Percentiles rank a stretch among this genome's conserved stretches.
These are phyloP conservation scores for Mimosa pudica DNA, from an alignment of 306 rosid genomes.

Conservation along the genomic window DNA sequence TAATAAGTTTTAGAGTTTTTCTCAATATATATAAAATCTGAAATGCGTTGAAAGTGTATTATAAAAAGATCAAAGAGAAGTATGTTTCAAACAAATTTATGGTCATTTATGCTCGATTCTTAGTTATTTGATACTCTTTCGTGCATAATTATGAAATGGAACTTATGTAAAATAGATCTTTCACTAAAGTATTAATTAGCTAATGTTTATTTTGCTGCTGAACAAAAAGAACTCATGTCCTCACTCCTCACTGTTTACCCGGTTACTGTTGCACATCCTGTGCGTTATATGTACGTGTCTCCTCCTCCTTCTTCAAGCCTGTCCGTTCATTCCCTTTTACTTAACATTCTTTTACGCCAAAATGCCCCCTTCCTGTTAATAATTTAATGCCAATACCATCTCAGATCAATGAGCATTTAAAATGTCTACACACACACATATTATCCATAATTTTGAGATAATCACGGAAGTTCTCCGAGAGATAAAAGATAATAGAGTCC, in stretches of 20 bases:
- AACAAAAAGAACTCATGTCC: neutral
- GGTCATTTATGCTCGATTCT: too few relatives aligned
- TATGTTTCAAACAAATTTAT: too few relatives aligned
- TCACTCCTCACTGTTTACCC: neutral
- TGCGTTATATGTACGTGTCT: constrained; percentile 1
- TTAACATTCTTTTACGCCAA: neutral
- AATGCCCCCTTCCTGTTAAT: neutral
- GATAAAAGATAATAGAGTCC: neutral
- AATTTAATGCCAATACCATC: neutral
- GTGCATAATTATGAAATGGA: too few relatives aligned
- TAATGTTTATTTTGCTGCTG: neutral
- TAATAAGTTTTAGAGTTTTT: too few relatives aligned
- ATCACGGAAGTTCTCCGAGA: neutral
- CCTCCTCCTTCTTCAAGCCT: neutral
- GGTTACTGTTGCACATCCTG: neutral
- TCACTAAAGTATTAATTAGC: too few relatives aligned
- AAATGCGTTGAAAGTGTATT: too few relatives aligned
- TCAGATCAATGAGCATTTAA: neutral
- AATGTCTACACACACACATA: neutral
- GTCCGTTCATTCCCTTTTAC: neutral
- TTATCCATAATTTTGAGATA: neutral
- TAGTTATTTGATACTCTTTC: too few relatives aligned
- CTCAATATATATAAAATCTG: too few relatives aligned
- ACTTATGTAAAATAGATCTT: too few relatives aligned
- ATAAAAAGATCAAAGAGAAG: too few relatives aligned